Evolutionary conservation across 768 basidiomycete species (phyloP).

Genomic region (Scleroderma bovista): DNA sequence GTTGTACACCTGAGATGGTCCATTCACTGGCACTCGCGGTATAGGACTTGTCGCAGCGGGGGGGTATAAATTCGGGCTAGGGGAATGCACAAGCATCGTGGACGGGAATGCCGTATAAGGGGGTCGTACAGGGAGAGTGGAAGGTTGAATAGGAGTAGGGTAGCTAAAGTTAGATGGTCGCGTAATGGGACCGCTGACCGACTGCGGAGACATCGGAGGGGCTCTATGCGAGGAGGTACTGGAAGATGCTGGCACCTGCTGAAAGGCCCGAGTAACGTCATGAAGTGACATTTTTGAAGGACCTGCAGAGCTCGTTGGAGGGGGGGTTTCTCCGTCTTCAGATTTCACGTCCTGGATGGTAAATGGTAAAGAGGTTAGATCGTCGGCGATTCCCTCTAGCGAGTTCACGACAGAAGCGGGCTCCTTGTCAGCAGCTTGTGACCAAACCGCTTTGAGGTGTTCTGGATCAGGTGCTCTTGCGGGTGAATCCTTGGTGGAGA

Average conservation of each 20-base stretch:
- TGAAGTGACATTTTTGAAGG: slow-evolving; percentile 75
- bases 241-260: slow-evolving; percentile 69
- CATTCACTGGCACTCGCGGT: slow-evolving; percentile 59
- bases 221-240: slow-evolving; percentile 42
- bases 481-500: slow-evolving; percentile 62
- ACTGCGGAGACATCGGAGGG: slow-evolving; percentile 45
- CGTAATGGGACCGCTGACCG: slow-evolving; percentile 28
- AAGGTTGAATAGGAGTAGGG: slow-evolving; percentile 38
- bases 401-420: slow-evolving; percentile 68
- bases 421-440: slow-evolving; percentile 69
- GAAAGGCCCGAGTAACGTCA: slow-evolving; percentile 83
- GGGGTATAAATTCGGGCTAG: slow-evolving; percentile 62
- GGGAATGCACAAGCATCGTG: slow-evolving; percentile 69
- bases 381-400: slow-evolving; percentile 78
- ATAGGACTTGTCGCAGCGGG: slow-evolving; percentile 55
- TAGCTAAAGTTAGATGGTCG: slow-evolving; percentile 25
- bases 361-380: slow-evolving; percentile 73
- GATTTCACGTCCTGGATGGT: slow-evolving; percentile 83
- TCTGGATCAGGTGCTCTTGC: slow-evolving; percentile 74
- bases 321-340: slow-evolving; percentile 78
- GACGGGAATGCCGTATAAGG: slow-evolving; percentile 58
- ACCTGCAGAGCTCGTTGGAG: slow-evolving; percentile 48
- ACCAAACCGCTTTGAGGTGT: slow-evolving; percentile 81
- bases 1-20: slow-evolving; percentile 54
- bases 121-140: slow-evolving; percentile 46